Percentiles rank a stretch among this genome's conserved stretches.
These are phyloP conservation scores for Fusarium sp. DNA, from an alignment of 2,329 filamentous ascomycete species.

Conservation along the genomic window DNA sequence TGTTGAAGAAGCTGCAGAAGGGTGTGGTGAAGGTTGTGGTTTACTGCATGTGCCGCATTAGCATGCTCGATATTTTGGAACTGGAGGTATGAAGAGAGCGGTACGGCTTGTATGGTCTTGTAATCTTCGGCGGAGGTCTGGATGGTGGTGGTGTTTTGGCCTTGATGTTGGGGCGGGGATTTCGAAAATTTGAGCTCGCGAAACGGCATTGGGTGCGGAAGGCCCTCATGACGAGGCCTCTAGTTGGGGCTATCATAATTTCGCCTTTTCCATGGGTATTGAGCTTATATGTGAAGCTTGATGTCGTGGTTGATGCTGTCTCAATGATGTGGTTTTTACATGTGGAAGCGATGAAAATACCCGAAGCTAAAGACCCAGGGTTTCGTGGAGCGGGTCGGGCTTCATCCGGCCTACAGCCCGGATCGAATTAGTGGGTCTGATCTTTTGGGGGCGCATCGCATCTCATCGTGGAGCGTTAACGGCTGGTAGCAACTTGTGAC, in stretches of 20 bases:
- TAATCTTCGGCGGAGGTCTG: constrained; percentile 45
- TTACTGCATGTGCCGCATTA: constrained; percentile 38
- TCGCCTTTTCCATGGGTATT: constrained; percentile 32
- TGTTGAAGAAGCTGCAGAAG: constrained; percentile 30
- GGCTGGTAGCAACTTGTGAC: constrained; percentile 22
- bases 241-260: constrained; percentile 52
- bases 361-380: constrained; percentile 15
- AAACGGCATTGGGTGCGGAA: constrained; percentile 48
- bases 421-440: constrained; percentile 32
- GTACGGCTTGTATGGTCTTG: constrained; percentile 54
- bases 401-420: constrained; percentile 9
- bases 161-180: constrained; percentile 43
- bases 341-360: constrained; percentile 31
- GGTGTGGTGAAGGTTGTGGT: constrained; percentile 17
- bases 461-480: constrained; percentile 30
- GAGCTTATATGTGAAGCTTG: not conserved
- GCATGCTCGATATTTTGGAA: not conserved
- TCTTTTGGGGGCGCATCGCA: constrained; percentile 23
- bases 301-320: constrained; percentile 1
- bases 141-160: constrained; percentile 12
- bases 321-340: constrained; percentile 24
- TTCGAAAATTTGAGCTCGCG: constrained; percentile 50
- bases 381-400: constrained; percentile 43
- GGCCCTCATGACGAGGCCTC: constrained; percentile 45
- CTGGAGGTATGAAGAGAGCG: constrained; percentile 1